Base-by-base conservation (phyloP, 2,329 filamentous ascomycete genomes). In the Penicillium concentricum region DNA sequence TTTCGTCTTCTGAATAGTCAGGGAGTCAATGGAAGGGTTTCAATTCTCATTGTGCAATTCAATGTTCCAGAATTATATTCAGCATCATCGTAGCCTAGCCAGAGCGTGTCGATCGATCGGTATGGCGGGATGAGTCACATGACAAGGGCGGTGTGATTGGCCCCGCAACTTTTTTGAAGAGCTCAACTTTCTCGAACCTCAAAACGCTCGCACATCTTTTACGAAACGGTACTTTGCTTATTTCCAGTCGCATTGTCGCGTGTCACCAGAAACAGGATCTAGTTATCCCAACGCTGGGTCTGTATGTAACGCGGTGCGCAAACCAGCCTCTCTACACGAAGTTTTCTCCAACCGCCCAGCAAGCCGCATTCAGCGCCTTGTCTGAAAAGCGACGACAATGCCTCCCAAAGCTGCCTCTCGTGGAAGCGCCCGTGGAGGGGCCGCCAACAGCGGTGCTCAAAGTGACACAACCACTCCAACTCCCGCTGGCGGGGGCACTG, bases 371-470 rank as follows among this genome's bases (percentile, higher is more conserved):
- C 52, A 56, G 59, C 62, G 51, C 56, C 57, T 60, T 57, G 51
- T 60, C 54, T 24, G 51, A 55, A 41, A 45, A 57, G 22, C 35
- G n/a, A 32, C 51, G 16, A 59, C 51, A 45, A 74, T 74, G 72
- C 72, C 72, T 44, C 72, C 72, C 38, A 74, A 74, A 67, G 64
- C 65, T 18, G 63, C 62, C 34, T 41, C 68, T 53, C 67, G 71
- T 38, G 67, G 67, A 46, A 59, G 66, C 52, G 54, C 64, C n/a
- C 59, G 61, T 34, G 62, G 65, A 43, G 57, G 59, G 20, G 56
- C 59, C 30, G 53, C 59, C 5, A 46, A n/a, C 5, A 48, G 54
- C 1, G 42, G 54, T 22, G 48, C 54, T 13, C 55, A 50, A 37
- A 32, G 56, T 35, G 57, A 60, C 28, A 26, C 61, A 34, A 53